Evolutionary conservation across 139 green algal genomes (phyloP).

Genomic region (Volvox reticuliferus): DNA sequence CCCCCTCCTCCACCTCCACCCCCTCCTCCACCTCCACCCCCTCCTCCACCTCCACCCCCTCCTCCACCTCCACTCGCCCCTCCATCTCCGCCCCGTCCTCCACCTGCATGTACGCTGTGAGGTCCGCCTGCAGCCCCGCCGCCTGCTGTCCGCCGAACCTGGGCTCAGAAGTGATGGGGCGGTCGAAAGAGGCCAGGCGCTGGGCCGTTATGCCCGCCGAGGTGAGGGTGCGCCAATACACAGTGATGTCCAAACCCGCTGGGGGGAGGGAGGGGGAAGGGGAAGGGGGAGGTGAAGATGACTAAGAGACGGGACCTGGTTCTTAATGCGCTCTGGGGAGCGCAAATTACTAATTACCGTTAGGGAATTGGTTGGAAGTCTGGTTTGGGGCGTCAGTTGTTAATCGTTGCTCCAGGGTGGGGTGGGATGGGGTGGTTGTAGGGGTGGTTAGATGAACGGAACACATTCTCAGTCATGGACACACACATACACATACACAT

Average conservation of each 20-base stretch:
- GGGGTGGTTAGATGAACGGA: too few species aligned
- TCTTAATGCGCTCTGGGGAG: too few species aligned
- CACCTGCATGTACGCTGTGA: conserved; percentile 74
- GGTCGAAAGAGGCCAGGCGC: conserved; percentile 77
- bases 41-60: neutral
- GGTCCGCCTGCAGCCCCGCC: conserved; percentile 67
- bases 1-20: neutral
- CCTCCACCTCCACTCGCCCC: neutral
- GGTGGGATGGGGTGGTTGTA: neutral
- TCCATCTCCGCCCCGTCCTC: neutral
- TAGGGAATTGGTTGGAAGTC: too few species aligned
- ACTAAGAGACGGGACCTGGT: too few species aligned
- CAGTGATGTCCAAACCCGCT: conserved; percentile 49
- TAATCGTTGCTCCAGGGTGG: too few species aligned
- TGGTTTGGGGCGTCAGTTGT: too few species aligned
- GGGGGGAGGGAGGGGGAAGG: neutral
- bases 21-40: neutral
- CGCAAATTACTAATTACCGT: too few species aligned
- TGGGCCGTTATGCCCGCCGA: conserved; percentile 63
- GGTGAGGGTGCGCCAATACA: conserved; percentile 60
- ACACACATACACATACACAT: neutral
- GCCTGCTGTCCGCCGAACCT: conserved; percentile 47
- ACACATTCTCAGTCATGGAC: neutral
- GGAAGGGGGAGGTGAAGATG: neutral
- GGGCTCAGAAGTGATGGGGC: conserved; percentile 23